Evolutionary conservation across 2,329 filamentous ascomycete species (phyloP), one percentile per base, ranked within the genome.

Genomic region (Colletotrichum brevisporum): DNA sequence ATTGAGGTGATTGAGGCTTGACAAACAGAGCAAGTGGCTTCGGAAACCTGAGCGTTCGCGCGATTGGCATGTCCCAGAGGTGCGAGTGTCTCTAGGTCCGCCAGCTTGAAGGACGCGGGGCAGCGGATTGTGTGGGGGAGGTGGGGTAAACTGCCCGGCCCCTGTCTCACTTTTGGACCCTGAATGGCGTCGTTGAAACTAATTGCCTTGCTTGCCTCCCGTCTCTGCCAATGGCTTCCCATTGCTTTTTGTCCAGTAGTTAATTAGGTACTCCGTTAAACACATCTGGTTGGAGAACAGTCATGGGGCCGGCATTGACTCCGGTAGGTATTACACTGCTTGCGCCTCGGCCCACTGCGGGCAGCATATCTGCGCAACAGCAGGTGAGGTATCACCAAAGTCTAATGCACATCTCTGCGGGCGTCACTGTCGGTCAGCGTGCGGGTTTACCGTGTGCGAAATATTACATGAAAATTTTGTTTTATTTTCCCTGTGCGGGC

Each of bases 401-500:
- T n/a, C 47, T 26, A 24, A 47, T 47, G 13, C n/a, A 8, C n/a
- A 39, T 18, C 13, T 36, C 39, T 54, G 59, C 59, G 54, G 59
- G 41, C 59, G 59, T 50, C 59, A 54, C 50, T 47, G 50, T 47
- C 21, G 50, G n/a, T 45, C 54, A 24, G 54, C 8, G 6, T 24
- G 24, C 21, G 50, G 16, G 9, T 16, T 21, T 62, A 24, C 21
- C 36, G 47, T 9, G 15, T 21, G 12, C 48, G 50, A 12, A 12
- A 21, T 6, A 5, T 52, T 52, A 13, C 26, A 27, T 27, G 21
- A 31, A 31, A 13, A 47, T 36, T 61, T 21, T 61, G 31, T 56
- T 60, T 51, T 52, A n/a, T 47, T 61, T 66, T 52, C 62, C 55
- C 55, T 48, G 45, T 39, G 67, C 56, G 62, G 26, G 48, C 18